Base-by-base conservation (phyloP, 2,329 filamentous ascomycete genomes). In the Parastagonospora avenae region DNA sequence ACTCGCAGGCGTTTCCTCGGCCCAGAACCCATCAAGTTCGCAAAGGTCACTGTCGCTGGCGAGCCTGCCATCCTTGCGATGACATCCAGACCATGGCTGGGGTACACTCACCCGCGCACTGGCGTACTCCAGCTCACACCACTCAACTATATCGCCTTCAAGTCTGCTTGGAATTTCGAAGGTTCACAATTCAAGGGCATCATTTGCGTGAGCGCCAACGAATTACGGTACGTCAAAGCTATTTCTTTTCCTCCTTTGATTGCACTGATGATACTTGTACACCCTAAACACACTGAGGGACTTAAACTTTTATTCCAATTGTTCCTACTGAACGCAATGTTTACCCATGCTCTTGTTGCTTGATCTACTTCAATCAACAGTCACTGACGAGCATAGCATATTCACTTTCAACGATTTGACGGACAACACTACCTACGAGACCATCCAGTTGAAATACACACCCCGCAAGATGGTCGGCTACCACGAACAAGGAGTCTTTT, bases 141-240 rank as follows among this genome's bases (percentile, higher is more conserved):
- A 0, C 77, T 99, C 28, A 91, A 90, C 72, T 97, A 96, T 66
- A 86, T 88, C 46, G 87, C 89, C 35, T 83, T 99, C 27, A 92
- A 96, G 73, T 97, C 91, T 81, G 92, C 90, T 3, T 96, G 92
- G 88, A 96, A 94, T 65, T 97, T 99, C 70, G 93, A 90, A 73
- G 96, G 92, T 68, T 91, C 96, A 71, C 90, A 96, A 73, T 96
- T 92, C 66, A 86, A 97, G 75, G 92, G 92, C 48, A 93, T 97
- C 81, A 93, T 97, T 46, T 92, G 92, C 53, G 93, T 97, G 54
- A 90, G 95, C 76, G 91, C 87, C 41, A 89, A 93, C 73, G 94
- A 91, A 70, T 75, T 96, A 60, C 84, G 91, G 92, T 96, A 86
- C 55, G 83, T 42, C 5, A 24, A 24, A 24, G 19, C 15, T 77